Base-by-base conservation (phyloP, 176 grass and related monocot species). In the Carex parvula region DNA sequence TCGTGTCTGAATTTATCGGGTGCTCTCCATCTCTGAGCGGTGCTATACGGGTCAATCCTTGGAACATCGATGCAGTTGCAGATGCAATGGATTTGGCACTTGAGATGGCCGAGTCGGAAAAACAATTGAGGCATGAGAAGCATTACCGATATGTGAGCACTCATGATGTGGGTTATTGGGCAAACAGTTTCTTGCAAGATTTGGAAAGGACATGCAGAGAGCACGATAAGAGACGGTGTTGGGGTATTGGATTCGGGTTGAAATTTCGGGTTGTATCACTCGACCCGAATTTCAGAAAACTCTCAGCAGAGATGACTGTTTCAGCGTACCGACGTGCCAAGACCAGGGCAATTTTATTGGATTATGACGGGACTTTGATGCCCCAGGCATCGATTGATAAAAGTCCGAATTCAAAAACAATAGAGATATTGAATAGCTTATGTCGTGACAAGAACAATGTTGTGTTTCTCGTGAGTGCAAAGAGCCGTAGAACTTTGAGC, bases 141-240 rank as follows among this genome's bases (percentile, higher is more conserved):
- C 95, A 97, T 32, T 86, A 94, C 48, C 86, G 84, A 80, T 97
- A 94, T 77, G 95, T 97, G 33, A 97, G 89, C 85, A 91, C 92
- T 8, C 95, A 97, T 15, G 87, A 94, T n/a, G 95, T 97, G 0
- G 92, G 95, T 6, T 97, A 94, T 78, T 97, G 95, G 95, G 95
- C 92, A 0, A 97, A 97, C 63, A 97, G 92, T 69, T 97, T 97
- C 87, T 39, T 97, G 87, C 90, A 89, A 24, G 95, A 97, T 89
- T 84, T 97, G 82, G 81, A 91, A 70, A 90, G 92, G 87, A 94
- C 88, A 41, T 97, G 95, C 58, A 91, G 60, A 10, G 95, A 94
- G 22, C 95, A 97, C 24, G 85, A 86, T 83, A 90, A 60, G 65
- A 91, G 87, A 84, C 91, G 95, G 3, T 94, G 85, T 70, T 97